phyloP scores from a whole-genome alignment of 345 rosid species.

The Microcos paniculata region DNA sequence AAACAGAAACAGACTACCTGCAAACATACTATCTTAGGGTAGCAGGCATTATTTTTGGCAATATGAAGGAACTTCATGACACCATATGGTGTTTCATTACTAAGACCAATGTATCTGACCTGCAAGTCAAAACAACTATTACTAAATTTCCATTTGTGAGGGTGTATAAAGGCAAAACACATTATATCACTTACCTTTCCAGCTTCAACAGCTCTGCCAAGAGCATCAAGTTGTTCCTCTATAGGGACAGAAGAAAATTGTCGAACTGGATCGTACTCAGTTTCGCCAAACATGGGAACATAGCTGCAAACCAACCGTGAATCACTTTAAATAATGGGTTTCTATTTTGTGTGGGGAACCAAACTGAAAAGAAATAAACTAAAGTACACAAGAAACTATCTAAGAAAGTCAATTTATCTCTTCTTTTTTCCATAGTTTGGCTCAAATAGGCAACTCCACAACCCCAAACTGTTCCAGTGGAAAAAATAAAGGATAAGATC shows the following conservation, averaged over 20 bases:
- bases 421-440: neutral
- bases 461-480: neutral
- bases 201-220: slow-evolving; percentile 47
- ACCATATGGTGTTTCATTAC: slow-evolving; percentile 69
- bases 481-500: slow-evolving; percentile 18
- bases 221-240: slow-evolving; percentile 64
- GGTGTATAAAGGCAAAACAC: neutral
- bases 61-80: slow-evolving; percentile 51
- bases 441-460: neutral
- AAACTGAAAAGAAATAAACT: neutral
- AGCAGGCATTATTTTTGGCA: slow-evolving; percentile 36
- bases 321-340: slow-evolving; percentile 5
- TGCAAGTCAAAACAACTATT: slow-evolving; percentile 20
- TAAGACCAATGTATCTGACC: slow-evolving; percentile 60
- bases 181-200: slow-evolving; percentile 39
- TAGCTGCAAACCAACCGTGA: slow-evolving; percentile 30
- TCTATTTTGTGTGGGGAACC: neutral
- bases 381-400: neutral
- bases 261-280: slow-evolving; percentile 43
- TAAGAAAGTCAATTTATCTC: neutral
- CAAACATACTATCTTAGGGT: slow-evolving; percentile 43
- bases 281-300: slow-evolving; percentile 68
- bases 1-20: slow-evolving; percentile 40
- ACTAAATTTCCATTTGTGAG: neutral
- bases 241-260: slow-evolving; percentile 41